These are phyloP conservation scores for Apocynum venetum DNA, from an alignment of 257 asterid genomes.

Conservation along the genomic window DNA sequence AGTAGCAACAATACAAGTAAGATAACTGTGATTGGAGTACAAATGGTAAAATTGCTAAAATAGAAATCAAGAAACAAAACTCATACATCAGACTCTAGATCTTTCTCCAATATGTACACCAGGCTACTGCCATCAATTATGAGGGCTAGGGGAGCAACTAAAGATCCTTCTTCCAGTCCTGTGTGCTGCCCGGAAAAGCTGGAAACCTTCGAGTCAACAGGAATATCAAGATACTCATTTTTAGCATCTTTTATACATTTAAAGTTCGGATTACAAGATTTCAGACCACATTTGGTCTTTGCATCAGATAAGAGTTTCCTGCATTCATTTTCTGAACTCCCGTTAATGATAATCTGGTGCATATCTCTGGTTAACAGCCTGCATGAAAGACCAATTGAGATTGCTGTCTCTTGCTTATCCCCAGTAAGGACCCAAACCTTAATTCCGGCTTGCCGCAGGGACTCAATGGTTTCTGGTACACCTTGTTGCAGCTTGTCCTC, in stretches of 20 bases:
- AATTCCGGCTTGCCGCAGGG: slow-evolving; percentile 92
- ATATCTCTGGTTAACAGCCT: slow-evolving; percentile 89
- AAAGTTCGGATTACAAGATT: slow-evolving; percentile 31
- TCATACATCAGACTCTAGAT: slow-evolving; percentile 77
- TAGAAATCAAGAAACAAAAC: slow-evolving; percentile 10
- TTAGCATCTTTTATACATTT: slow-evolving; percentile 42
- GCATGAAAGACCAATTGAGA: slow-evolving; percentile 94
- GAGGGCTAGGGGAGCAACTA: slow-evolving; percentile 68
- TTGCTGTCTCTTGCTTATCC: slow-evolving; percentile 98
- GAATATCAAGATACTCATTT: slow-evolving; percentile 43
- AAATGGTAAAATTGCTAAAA: not conserved
- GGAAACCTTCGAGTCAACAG: slow-evolving; percentile 44
- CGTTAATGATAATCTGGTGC: slow-evolving; percentile 83
- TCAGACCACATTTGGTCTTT: slow-evolving; percentile 54
- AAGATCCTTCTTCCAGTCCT: slow-evolving; percentile 41
- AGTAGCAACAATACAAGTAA: slow-evolving; percentile 28
- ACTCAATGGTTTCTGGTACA: slow-evolving; percentile 93
- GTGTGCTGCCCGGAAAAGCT: slow-evolving; percentile 33
- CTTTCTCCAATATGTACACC: slow-evolving; percentile 93
- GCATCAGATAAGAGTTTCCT: slow-evolving; percentile 77
- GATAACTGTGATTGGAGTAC: slow-evolving; percentile 14
- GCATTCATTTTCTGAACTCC: slow-evolving; percentile 86
- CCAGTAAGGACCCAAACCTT: slow-evolving; percentile 99
- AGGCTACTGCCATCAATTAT: slow-evolving; percentile 97
- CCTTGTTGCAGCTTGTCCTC: slow-evolving; percentile 98